These are phyloP conservation scores for Cenococcum geophilum DNA, from an alignment of 495 filamentous ascomycete species.

Conservation along the genomic window DNA sequence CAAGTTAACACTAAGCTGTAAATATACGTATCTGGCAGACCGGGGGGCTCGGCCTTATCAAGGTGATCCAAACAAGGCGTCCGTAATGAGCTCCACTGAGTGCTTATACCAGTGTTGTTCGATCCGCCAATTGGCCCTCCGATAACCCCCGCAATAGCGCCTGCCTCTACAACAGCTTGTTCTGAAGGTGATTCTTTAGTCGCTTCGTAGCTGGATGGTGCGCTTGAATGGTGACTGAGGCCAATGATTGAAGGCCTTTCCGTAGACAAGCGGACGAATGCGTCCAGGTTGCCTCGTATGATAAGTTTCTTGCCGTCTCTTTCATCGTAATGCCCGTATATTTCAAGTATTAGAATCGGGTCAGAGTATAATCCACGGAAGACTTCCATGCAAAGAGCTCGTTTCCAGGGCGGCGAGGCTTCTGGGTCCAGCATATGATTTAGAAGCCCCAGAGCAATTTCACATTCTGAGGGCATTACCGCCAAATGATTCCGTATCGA, in stretches of 20 bases:
- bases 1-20: slow-evolving; percentile 86
- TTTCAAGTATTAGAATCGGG: slow-evolving; percentile 64
- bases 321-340: slow-evolving; percentile 75
- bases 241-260: slow-evolving; percentile 87
- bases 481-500: slow-evolving; percentile 69
- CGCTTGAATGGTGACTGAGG: slow-evolving; percentile 75
- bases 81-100: slow-evolving; percentile 80
- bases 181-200: slow-evolving; percentile 53
- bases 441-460: slow-evolving; percentile 75
- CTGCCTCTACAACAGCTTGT: slow-evolving; percentile 79
- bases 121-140: slow-evolving; percentile 55
- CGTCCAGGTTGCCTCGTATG: slow-evolving; percentile 70
- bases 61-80: slow-evolving; percentile 89
- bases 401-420: slow-evolving; percentile 68
- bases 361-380: slow-evolving; percentile 80
- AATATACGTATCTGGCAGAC: slow-evolving; percentile 84
- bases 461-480: slow-evolving; percentile 70
- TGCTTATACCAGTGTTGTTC: slow-evolving; percentile 61
- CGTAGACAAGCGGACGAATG: slow-evolving; percentile 79
- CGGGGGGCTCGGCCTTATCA: slow-evolving; percentile 81
- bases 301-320: slow-evolving; percentile 67
- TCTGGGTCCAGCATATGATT: slow-evolving; percentile 88
- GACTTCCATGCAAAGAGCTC: slow-evolving; percentile 84
- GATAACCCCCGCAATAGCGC: slow-evolving; percentile 82
- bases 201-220: slow-evolving; percentile 50